Percentiles rank a stretch among this genome's conserved stretches.
Evolutionary conservation across 495 filamentous ascomycete genomes (phyloP).

Genomic region (Aspergillus egyptiacus): DNA sequence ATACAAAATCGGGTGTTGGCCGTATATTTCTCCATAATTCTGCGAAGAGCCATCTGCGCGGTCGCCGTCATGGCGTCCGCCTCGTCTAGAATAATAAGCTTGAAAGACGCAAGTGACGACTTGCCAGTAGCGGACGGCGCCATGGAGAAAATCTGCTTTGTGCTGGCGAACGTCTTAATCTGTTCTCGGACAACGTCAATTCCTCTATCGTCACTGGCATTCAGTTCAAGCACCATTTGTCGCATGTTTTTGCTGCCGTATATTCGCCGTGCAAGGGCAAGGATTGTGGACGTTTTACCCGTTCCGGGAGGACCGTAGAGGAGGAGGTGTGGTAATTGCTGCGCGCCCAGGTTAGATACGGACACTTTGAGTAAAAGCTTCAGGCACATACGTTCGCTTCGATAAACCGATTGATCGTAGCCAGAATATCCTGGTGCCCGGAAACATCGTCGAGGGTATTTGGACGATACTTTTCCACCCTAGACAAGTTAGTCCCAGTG

Average conservation of each 20-base stretch:
- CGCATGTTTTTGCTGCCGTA: constrained; percentile 90
- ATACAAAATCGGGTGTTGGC: constrained; percentile 97
- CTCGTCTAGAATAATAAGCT: constrained; percentile 96
- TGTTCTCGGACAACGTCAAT: constrained; percentile 98
- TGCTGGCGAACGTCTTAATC: constrained; percentile 97
- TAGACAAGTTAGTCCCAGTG: constrained; percentile 25
- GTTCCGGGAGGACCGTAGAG: constrained; percentile 96
- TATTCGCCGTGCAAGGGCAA: constrained; percentile 83
- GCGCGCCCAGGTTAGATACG: constrained; percentile 4
- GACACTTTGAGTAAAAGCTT: background rate
- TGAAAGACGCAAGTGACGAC: constrained; percentile 66
- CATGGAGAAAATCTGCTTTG: constrained; percentile 61
- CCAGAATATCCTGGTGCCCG: constrained; percentile 95
- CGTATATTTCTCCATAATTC: constrained; percentile 99
- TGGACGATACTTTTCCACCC: constrained; percentile 99
- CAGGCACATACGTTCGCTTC: constrained; percentile 62
- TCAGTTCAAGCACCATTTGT: constrained; percentile 96
- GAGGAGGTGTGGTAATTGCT: constrained; percentile 90
- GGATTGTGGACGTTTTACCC: constrained; percentile 94
- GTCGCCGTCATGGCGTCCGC: constrained; percentile 97
- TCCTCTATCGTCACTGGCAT: constrained; percentile 93
- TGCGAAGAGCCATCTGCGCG: constrained; percentile 91
- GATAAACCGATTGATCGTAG: constrained; percentile 95
- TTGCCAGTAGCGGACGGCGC: constrained; percentile 43
- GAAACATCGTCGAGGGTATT: constrained; percentile 84